These are phyloP conservation scores for Colletotrichum lupini DNA, from an alignment of 2,329 filamentous ascomycete genomes.

Conservation along the genomic window DNA sequence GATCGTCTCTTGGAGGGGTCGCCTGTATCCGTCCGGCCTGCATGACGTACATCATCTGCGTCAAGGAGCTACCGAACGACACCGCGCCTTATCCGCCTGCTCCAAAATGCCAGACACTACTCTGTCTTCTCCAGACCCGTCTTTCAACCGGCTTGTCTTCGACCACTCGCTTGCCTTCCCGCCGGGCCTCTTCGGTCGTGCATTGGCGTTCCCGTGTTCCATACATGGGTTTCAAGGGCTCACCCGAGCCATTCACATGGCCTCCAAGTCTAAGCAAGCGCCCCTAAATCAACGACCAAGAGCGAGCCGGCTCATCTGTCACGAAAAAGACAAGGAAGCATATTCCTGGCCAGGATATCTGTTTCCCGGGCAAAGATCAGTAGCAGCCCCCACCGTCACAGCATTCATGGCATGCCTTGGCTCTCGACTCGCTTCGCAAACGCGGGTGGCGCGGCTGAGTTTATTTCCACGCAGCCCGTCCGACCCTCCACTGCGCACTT, in stretches of 20 bases:
- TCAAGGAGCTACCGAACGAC: constrained; percentile 16
- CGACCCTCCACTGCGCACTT: constrained; percentile 26
- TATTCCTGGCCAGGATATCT: background rate
- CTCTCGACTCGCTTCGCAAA: background rate
- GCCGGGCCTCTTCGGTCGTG: constrained; percentile 26
- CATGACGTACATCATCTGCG: constrained; percentile 37
- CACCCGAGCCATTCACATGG: constrained; percentile 33
- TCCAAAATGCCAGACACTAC: background rate
- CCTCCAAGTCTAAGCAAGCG: background rate
- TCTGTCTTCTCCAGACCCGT: background rate
- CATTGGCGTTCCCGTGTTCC: constrained; percentile 33
- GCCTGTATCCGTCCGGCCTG: constrained; percentile 28
- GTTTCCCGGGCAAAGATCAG: background rate
- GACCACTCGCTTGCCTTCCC: constrained; percentile 35
- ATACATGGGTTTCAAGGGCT: constrained; percentile 24
- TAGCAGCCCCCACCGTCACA: background rate
- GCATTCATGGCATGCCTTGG: background rate
- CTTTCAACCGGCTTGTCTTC: background rate
- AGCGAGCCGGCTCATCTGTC: background rate
- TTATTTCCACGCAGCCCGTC: constrained; percentile 14
- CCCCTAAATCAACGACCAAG: background rate
- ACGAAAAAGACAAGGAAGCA: background rate
- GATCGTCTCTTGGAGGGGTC: constrained; percentile 29
- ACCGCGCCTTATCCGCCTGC: constrained; percentile 27
- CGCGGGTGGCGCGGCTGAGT: constrained; percentile 31